These are phyloP conservation scores for Entomophthora muscae DNA, from an alignment of 371 early-diverging fungal species.

Conservation along the genomic window DNA sequence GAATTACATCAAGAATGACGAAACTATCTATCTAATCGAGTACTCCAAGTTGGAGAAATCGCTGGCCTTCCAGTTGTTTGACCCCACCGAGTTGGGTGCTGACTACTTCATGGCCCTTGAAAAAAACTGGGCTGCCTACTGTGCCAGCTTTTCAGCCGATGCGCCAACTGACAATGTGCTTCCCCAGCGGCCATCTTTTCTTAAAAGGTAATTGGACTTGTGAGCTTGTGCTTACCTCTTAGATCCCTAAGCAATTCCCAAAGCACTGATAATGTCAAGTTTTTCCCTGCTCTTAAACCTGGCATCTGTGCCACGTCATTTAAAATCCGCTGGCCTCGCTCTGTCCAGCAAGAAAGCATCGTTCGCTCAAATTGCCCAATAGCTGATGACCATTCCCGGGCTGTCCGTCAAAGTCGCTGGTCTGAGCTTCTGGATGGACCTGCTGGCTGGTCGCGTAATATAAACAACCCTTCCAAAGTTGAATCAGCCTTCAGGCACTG, in stretches of 20 bases:
- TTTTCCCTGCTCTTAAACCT: not conserved
- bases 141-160: not conserved
- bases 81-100: not conserved
- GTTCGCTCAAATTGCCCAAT: not conserved
- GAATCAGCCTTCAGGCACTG: not conserved
- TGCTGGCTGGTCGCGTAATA: not conserved
- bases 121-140: not conserved
- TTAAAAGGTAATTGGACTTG: conserved; percentile 5
- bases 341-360: not conserved
- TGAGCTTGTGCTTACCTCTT: not conserved
- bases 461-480: not conserved
- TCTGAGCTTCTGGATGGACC: not conserved
- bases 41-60: conserved; percentile 8
- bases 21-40: conserved; percentile 5
- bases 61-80: conserved; percentile 19
- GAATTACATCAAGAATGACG: not conserved
- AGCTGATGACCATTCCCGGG: not conserved
- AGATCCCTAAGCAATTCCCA: too few species aligned
- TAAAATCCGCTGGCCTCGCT: not conserved
- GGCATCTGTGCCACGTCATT: not conserved
- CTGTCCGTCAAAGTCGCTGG: not conserved
- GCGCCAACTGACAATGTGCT: not conserved
- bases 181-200: not conserved
- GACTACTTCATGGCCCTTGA: not conserved
- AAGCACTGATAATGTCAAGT: not conserved